Evolutionary conservation across 305 asterid genomes (phyloP).

Genomic region (Plantago coronopus): DNA sequence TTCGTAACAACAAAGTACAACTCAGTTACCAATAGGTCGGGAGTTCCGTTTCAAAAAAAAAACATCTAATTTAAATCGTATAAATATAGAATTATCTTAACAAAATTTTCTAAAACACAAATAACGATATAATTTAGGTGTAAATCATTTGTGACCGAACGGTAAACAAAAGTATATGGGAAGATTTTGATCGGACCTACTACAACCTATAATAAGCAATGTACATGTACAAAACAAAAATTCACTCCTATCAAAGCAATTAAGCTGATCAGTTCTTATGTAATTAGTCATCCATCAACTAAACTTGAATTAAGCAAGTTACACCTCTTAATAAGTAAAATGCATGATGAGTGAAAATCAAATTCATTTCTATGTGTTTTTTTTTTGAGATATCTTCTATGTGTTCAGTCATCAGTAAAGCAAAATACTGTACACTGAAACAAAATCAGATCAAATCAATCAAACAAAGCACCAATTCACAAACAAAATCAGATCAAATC

Average conservation of each 20-base stretch:
- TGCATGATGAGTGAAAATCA: neutral
- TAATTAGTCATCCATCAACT: neutral
- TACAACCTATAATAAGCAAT: constrained; percentile 14
- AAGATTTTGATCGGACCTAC: no score
- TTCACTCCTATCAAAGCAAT: neutral
- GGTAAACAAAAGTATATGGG: no score
- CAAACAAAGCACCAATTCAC: neutral
- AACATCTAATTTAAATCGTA: no score
- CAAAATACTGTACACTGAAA: neutral
- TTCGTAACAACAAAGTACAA: no score
- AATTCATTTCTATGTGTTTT: no score
- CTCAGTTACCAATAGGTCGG: no score
- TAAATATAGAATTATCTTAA: no score
- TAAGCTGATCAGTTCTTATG: neutral
- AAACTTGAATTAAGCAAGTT: constrained; percentile 15
- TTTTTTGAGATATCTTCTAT: no score
- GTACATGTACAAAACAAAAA: neutral
- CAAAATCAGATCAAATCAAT: neutral
- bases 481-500: neutral
- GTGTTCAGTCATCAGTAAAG: neutral
- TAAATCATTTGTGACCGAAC: no score
- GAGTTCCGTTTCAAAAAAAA: no score
- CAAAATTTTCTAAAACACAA: no score
- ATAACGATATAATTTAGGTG: no score
- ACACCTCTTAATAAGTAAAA: neutral